Evolutionary conservation across 208 protist genomes (phyloP).

Genomic region (Leishmania braziliensis): DNA sequence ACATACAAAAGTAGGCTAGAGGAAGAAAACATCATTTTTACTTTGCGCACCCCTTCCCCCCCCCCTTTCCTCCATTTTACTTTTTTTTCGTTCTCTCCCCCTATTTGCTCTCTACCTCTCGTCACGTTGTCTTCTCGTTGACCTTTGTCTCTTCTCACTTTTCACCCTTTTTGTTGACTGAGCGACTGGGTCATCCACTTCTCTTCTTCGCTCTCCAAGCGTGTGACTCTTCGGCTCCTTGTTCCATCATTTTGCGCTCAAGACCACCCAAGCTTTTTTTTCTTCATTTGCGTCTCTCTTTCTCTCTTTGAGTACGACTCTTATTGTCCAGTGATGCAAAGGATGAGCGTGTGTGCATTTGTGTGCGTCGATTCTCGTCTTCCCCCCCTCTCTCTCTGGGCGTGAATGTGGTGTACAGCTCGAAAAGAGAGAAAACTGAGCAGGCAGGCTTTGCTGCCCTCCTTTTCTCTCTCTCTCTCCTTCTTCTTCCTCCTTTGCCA

Average conservation of each 20-base stretch:
- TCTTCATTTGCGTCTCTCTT: not conserved
- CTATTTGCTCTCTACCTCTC: not conserved
- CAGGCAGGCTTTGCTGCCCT: not conserved
- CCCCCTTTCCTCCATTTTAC: not conserved
- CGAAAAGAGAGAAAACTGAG: not conserved
- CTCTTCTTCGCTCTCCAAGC: not conserved
- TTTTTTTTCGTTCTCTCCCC: not conserved
- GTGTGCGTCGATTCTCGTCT: not conserved
- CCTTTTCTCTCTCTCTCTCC: not conserved
- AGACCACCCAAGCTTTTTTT: not conserved
- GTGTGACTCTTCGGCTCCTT: not conserved
- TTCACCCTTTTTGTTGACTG: not conserved
- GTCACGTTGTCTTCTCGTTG: not conserved
- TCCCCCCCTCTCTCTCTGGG: not conserved
- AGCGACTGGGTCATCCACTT: not conserved
- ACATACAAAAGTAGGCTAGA: not conserved
- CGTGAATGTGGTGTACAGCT: not conserved
- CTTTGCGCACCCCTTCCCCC: not conserved
- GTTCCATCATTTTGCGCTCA: not conserved
- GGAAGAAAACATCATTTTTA: not conserved
- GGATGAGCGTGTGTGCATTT: not conserved
- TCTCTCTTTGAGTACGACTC: not conserved
- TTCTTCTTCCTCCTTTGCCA: not conserved
- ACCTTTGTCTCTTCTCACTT: not conserved
- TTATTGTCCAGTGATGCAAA: not conserved